phyloP scores from a whole-genome alignment of 2,329 filamentous ascomycete genomes.

The Pyrenophora tritici-repentis region DNA sequence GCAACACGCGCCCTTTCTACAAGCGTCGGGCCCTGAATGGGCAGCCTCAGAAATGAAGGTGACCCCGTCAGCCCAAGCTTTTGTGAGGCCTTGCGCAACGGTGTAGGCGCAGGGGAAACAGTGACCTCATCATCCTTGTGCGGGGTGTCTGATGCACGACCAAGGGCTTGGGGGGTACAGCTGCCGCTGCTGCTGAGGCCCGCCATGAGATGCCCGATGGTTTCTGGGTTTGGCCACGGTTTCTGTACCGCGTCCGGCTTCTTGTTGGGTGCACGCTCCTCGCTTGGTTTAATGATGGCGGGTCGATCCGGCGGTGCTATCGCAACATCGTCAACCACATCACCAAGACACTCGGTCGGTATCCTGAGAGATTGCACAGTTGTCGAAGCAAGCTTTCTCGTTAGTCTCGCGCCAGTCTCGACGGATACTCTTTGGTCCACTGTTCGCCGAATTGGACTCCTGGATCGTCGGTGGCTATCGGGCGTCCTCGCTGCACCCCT shows the following conservation, averaged over 20 bases:
- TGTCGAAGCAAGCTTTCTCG: not conserved
- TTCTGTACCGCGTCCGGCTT: not conserved
- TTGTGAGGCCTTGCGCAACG: conserved; percentile 20
- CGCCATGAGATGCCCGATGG: conserved; percentile 26
- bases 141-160: not conserved
- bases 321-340: not conserved
- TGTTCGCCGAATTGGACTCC: conserved; percentile 6
- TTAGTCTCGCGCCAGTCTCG: not conserved
- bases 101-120: conserved; percentile 19
- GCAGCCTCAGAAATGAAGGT: conserved; percentile 1
- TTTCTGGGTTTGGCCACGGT: conserved; percentile 1
- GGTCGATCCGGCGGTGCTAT: not conserved
- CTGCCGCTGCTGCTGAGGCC: conserved; percentile 1
- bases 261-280: not conserved
- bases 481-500: not conserved
- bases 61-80: conserved; percentile 13
- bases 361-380: not conserved
- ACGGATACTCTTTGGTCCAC: not conserved
- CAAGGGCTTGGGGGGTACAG: not conserved
- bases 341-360: not conserved
- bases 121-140: not conserved
- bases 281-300: not conserved
- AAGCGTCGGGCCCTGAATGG: not conserved
- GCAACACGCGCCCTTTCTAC: not conserved
- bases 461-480: conserved; percentile 2